Evolutionary conservation across 495 filamentous ascomycete genomes (phyloP), one percentile per base, ranked within the genome.

Genomic region (Neurospora sp.): DNA sequence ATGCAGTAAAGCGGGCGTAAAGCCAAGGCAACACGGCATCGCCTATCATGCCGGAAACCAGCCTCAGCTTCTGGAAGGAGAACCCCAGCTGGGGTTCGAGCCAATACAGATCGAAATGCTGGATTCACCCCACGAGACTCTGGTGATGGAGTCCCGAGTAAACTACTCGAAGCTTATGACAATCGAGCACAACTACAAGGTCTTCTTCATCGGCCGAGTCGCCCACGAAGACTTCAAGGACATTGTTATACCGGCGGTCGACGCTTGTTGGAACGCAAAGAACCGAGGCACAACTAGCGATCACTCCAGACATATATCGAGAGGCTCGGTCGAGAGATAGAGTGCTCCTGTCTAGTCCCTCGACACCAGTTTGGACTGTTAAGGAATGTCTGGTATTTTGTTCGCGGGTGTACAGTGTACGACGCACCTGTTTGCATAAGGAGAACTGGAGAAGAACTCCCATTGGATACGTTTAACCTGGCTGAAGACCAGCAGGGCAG

Each of bases 111-210:
- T 85, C 18, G 70, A 78, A 12, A 76, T 82, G 35, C 77, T 81
- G 2, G 77, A 80, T 27, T 69, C 75, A n/a, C 20, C 3, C 18
- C 75, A 79, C 70, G 84, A 86, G 73, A 82, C 77, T 40, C 76
- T 86, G 3, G 79, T 79, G 31, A 78, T 71, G 45, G 83, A 85
- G 71, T 86, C 85, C 12, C 83, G 85, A 3, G 81, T 85, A 35
- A 82, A 85, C 73, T 83, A 85, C 40, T 77, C 80, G 7, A 85
- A 83, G 69, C 79, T 87, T 9, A 77, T 80, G 9, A 84, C 86
- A 4, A 81, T 86, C 42, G 84, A 86, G 71, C 85, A 86, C 77
- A 84, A 85, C 69, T 77, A 82, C 71, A 83, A 82, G 72, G 81
- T 84, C 18, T 81, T 80, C 71, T 86, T 87, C 68, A 81, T 84